These are phyloP conservation scores for Ophiostoma tasmaniense DNA, from an alignment of 2,329 filamentous ascomycete genomes.

Conservation along the genomic window DNA sequence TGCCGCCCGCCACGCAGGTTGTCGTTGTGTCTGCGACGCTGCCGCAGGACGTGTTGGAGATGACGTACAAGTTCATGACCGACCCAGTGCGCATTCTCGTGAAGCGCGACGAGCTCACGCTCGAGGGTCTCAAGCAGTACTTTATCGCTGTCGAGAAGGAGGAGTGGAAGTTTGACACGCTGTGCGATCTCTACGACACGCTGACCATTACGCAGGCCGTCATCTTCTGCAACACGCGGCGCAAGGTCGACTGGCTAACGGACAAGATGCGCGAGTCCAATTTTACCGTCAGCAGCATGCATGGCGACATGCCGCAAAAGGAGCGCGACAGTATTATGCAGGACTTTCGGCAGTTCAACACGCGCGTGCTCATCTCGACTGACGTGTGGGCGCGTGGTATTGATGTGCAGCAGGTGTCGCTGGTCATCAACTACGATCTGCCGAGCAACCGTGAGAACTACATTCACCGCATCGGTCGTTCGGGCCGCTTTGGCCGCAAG, in stretches of 20 bases:
- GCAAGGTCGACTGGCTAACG: constrained; percentile 98
- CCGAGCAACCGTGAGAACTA: constrained; percentile 99
- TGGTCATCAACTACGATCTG: constrained; percentile 98
- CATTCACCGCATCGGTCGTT: constrained; percentile 95
- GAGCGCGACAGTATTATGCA: constrained; percentile 99
- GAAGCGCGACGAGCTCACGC: constrained; percentile 96
- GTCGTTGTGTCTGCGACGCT: constrained; percentile 95
- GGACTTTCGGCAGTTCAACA: constrained; percentile 95
- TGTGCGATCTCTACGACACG: constrained; percentile 97
- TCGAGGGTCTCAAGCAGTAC: constrained; percentile 97
- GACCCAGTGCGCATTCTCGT: constrained; percentile 93
- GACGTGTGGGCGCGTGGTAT: constrained; percentile 98
- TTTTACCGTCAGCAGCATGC: constrained; percentile 98
- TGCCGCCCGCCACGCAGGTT: constrained; percentile 95
- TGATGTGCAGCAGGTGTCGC: constrained; percentile 93
- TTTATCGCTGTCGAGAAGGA: constrained; percentile 99
- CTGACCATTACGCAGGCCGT: constrained; percentile 97
- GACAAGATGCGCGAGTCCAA: constrained; percentile 99
- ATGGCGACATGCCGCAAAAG: constrained; percentile 98
- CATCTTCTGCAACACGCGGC: constrained; percentile 98
- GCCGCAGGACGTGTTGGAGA: constrained; percentile 94
- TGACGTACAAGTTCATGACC: constrained; percentile 99
- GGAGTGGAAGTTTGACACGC: constrained; percentile 98
- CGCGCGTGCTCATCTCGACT: constrained; percentile 89
- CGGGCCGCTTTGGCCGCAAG: constrained; percentile 91